Evolutionary conservation across 2,329 filamentous ascomycete genomes (phyloP).

Genomic region (Arthrocladium fulminans): DNA sequence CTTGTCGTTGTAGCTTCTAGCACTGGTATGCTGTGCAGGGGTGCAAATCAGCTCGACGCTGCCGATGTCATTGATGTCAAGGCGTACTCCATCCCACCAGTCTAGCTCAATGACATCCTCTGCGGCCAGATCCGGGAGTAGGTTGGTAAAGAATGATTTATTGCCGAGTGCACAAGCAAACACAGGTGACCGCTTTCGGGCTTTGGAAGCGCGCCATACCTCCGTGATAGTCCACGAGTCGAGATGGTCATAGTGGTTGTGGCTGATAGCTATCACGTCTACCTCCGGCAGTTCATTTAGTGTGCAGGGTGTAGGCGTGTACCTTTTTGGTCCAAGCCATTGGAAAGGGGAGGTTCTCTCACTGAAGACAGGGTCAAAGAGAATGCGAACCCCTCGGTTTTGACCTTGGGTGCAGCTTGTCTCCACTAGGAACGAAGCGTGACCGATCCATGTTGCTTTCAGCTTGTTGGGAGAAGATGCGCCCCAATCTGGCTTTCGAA

Average conservation of each 20-base stretch:
- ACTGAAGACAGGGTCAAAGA: constrained; percentile 48
- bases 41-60: constrained; percentile 37
- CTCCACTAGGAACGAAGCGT: constrained; percentile 43
- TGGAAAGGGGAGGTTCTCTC: constrained; percentile 40
- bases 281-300: constrained; percentile 43
- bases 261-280: constrained; percentile 45
- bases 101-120: constrained; percentile 39
- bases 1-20: constrained; percentile 33
- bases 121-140: constrained; percentile 38
- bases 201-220: neutral
- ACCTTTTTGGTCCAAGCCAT: constrained; percentile 43
- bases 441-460: constrained; percentile 45
- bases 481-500: constrained; percentile 24
- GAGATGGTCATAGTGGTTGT: constrained; percentile 51
- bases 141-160: constrained; percentile 73
- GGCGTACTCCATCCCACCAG: constrained; percentile 41
- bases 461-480: constrained; percentile 14
- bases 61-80: constrained; percentile 28
- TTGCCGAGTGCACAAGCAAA: constrained; percentile 48
- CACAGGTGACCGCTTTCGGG: neutral
- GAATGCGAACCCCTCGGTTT: constrained; percentile 35
- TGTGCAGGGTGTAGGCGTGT: constrained; percentile 43
- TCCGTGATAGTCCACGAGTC: constrained; percentile 37
- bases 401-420: constrained; percentile 24
- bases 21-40: constrained; percentile 42